Conservation (phyloP, 148 eudicot species). For the Drosera capensis region DNA sequence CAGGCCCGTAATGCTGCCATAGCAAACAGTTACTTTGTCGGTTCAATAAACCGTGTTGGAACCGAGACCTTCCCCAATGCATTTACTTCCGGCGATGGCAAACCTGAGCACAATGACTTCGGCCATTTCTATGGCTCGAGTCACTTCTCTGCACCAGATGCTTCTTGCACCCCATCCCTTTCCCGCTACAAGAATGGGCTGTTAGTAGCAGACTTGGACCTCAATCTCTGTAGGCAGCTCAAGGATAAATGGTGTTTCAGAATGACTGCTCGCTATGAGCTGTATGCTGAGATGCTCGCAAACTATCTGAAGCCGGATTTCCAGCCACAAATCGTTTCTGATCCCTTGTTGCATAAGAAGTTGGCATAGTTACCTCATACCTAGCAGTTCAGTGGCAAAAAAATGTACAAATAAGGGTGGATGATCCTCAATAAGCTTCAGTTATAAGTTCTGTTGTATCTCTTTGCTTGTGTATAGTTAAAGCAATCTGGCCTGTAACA, state of each 20-base stretch:
- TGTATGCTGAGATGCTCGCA: conserved; percentile 62
- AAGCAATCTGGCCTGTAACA: too few relatives aligned
- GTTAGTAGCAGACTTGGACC: conserved; percentile 85
- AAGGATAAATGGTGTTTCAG: conserved; percentile 96
- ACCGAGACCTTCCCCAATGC: conserved; percentile 83
- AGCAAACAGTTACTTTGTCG: conserved; percentile 85
- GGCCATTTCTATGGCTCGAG: conserved; percentile 99
- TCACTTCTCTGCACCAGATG: conserved; percentile 88
- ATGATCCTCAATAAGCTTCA: too few relatives aligned
- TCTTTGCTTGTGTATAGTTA: too few relatives aligned
- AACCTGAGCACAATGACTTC: conserved; percentile 80
- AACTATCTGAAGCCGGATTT: conserved; percentile 56
- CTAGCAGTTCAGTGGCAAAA: too few relatives aligned
- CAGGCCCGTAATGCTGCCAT: conserved; percentile 99
- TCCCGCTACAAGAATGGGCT: conserved; percentile 70
- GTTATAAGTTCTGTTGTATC: too few relatives aligned
- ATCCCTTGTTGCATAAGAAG: conserved; percentile 60
- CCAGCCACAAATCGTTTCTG: conserved; percentile 75
- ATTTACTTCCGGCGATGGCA: conserved; percentile 96
- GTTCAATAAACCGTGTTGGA: conserved; percentile 91
- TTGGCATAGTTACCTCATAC: too few relatives aligned
- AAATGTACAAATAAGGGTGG: too few relatives aligned
- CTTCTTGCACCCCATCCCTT: conserved; percentile 82
- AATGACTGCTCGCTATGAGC: conserved; percentile 81
- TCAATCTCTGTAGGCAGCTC: conserved; percentile 81